Evolutionary conservation across 2,329 filamentous ascomycete species (phyloP), one percentile per base, ranked within the genome.

Genomic region (Immersiporthe knoxdaviesiana): DNA sequence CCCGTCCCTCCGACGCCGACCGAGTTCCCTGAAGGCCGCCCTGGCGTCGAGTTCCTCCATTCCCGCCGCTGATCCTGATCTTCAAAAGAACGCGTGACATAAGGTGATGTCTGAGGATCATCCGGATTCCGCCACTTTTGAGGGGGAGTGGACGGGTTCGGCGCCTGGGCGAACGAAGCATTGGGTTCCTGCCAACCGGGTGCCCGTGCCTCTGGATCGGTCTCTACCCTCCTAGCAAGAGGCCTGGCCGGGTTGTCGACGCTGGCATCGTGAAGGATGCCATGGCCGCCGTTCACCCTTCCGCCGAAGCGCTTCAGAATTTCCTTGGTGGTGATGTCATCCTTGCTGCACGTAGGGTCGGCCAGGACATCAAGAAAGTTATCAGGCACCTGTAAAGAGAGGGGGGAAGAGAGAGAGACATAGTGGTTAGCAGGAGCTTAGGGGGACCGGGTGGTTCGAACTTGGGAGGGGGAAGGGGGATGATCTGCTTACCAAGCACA

Each of bases 291-390:
- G 69, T 77, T 81, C 0, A 77, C 76, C 67, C 82, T 81, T 72
- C 96, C 93, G 63, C 94, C 94, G 80, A 97, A 97, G 68, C 93
- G 90, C 78, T 95, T 97, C 65, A 99, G 85, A 67, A 99, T 98
- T 76, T 99, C 96, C 79, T 99, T 99, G 7, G 94, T 97, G 1
- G 95, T 97, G 72, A 97, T 90, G 70, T 99, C 95, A 60, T 91
- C 90, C 72, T 87, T 90, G 76, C 89, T 91, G 77, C 90, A 87
- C 30, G 87, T 87, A 5, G 90, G 90, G 78, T 99, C 95, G 77
- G 91, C 92, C 35, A 98, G 85, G 65, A 97, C 90, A 66, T 92
- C 91, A 75, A 94, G 90, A 35, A 99, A 87, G 77, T 98, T 94
- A 77, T 97, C 93, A 0, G 96, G 96, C 61, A 99, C 94, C 96